Conservation (phyloP, 345 rosid species). For the Mercurialis annua region DNA sequence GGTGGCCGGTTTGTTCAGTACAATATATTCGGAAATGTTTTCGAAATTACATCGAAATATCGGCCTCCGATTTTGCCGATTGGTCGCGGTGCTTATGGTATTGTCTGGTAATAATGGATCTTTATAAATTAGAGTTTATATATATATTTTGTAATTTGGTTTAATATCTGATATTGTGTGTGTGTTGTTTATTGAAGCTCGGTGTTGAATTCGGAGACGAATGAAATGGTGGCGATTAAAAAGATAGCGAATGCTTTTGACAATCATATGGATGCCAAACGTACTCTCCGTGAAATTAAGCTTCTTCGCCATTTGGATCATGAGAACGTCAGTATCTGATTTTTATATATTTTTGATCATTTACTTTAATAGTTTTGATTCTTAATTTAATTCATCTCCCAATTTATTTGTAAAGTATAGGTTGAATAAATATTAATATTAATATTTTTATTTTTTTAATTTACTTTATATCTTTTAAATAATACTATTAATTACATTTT, state of each 20-base stretch:
- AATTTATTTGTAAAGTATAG: too few species aligned
- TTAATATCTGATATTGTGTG: neutral
- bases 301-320: conserved; percentile 95
- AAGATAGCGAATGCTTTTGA: conserved; percentile 95
- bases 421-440: too few species aligned
- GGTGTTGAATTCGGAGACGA: conserved; percentile 83
- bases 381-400: neutral
- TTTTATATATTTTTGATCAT: neutral
- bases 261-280: conserved; percentile 94
- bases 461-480: too few species aligned
- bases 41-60: conserved; percentile 84
- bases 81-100: conserved; percentile 97
- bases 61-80: conserved; percentile 89
- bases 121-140: neutral
- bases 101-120: conserved; percentile 87
- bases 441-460: too few species aligned
- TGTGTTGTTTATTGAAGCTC: conserved; percentile 47
- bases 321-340: conserved; percentile 59
- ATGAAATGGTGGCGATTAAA: conserved; percentile 94
- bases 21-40: conserved; percentile 73
- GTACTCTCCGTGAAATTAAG: conserved; percentile 97
- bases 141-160: neutral
- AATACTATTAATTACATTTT: too few species aligned
- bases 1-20: conserved; percentile 71
- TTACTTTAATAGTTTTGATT: neutral